Percentiles rank a stretch among this genome's conserved stretches.
These are phyloP conservation scores for Metschnikowia anglica DNA, from an alignment of 805 yeast genomes.

Conservation along the genomic window DNA sequence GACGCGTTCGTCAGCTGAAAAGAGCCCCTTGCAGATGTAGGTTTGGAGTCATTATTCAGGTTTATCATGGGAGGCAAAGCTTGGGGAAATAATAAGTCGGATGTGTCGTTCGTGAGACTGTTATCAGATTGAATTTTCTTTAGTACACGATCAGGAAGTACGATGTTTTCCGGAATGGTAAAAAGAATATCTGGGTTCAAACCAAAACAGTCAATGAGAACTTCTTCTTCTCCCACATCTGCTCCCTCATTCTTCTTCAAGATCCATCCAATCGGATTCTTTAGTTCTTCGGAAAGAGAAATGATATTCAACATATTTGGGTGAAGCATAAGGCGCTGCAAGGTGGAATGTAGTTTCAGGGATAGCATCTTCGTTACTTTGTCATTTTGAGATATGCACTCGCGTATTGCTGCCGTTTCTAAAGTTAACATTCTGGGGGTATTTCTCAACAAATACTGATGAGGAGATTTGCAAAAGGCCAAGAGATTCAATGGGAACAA, in stretches of 20 bases:
- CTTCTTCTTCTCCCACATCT: constrained; percentile 21
- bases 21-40: constrained; percentile 5
- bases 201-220: constrained; percentile 21
- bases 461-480: constrained; percentile 44
- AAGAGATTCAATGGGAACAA: constrained; percentile 53
- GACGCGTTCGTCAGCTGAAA: constrained; percentile 1
- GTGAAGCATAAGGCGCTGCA: constrained; percentile 42
- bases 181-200: constrained; percentile 22
- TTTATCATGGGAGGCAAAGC: neutral
- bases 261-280: constrained; percentile 26
- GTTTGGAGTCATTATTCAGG: neutral
- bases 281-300: constrained; percentile 23
- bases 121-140: constrained; percentile 7
- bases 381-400: neutral
- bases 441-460: constrained; percentile 28
- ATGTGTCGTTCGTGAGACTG: neutral
- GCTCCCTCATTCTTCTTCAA: constrained; percentile 11
- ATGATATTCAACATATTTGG: constrained; percentile 43
- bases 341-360: neutral
- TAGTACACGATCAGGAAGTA: constrained; percentile 8
- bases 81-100: constrained; percentile 1
- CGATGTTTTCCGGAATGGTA: constrained; percentile 16
- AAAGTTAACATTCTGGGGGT: constrained; percentile 18
- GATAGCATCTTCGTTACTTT: neutral
- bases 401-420: constrained; percentile 15